Base-by-base conservation (phyloP, 1,284 basidiomycete species). In the Cryptococcus wingfieldii region DNA sequence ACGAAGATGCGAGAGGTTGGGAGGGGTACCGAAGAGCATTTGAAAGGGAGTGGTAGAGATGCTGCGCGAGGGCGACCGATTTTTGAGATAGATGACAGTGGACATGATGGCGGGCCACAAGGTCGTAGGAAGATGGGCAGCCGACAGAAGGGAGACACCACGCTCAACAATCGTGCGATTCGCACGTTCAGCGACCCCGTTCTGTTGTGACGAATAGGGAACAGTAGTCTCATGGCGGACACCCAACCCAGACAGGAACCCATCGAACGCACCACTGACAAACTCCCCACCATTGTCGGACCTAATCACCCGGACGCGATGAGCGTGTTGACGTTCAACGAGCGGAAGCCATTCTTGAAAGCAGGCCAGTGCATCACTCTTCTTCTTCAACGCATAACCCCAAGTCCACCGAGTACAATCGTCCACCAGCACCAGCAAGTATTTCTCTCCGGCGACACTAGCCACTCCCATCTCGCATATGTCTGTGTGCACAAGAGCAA, bases 241-340 rank as follows among this genome's bases (percentile, higher is more conserved):
- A 3, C 71, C 72, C 14, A 51, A 16, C 13, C 53, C 42, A 9
- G 9, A 19, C 12, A 77, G 69, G 42, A 67, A 72, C 6, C 25
- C 10, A 3, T 44, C 31, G 34, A 54, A 50, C 8, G 42, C 53
- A 16, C 14, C 37, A 13, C 27, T 49, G 28, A 38, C 31, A 28
- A 49, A 60, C 27, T 60, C 55, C 34, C 47, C 51, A n/a, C 55
- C 58, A 41, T 51, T 47, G 42, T 57, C 54, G 12, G 55, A 50
- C 25, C 58, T 45, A 43, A 59, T n/a, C n/a, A 37, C 19, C 38
- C 41, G 39, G 16, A 54, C 14, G 13, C 37, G 48, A 18, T 25
- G 47, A 19, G 38, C 37, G 14, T 25, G 38, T 4, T 19, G 27
- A n/a, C 47, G 28, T 41, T 54, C 52, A 10, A 50, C 46, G 38